A percentile compares a stretch with the other conserved stretches of the same genome.
Conservation (phyloP, 352 stramenopile species). For the Pythium scleroteichum region DNA sequence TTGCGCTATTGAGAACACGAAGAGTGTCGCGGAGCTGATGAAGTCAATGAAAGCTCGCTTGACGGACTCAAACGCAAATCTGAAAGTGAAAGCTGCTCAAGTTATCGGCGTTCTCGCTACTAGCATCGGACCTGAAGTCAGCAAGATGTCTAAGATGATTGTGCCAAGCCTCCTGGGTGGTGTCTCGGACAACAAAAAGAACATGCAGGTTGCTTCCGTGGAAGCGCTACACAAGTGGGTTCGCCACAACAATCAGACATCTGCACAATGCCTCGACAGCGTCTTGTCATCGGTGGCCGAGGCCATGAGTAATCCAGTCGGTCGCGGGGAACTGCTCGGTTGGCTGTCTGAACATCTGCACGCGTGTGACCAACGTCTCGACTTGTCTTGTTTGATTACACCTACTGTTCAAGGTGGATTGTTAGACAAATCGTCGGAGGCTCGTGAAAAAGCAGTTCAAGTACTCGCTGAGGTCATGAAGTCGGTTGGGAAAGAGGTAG, state of each 20-base stretch:
- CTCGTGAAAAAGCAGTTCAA: slow-evolving; percentile 77
- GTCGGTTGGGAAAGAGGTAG: slow-evolving; percentile 73
- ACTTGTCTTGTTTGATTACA: slow-evolving; percentile 63
- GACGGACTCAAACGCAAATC: slow-evolving; percentile 83
- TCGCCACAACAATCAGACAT: slow-evolving; percentile 70
- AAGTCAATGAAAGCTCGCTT: slow-evolving; percentile 75
- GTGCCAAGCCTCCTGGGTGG: slow-evolving; percentile 66
- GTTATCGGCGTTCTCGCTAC: slow-evolving; percentile 78
- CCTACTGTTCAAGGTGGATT: slow-evolving; percentile 76
- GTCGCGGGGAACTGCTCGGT: slow-evolving; percentile 69
- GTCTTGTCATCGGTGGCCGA: slow-evolving; percentile 68
- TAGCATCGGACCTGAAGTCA: slow-evolving; percentile 74
- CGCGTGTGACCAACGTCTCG: slow-evolving; percentile 58
- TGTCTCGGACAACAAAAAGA: slow-evolving; percentile 89
- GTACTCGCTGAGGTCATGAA: slow-evolving; percentile 82
- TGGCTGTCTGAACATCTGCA: slow-evolving; percentile 74
- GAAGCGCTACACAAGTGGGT: slow-evolving; percentile 87
- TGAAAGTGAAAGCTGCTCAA: slow-evolving; percentile 85
- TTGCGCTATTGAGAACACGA: slow-evolving; percentile 83
- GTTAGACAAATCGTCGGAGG: slow-evolving; percentile 83
- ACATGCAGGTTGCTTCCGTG: slow-evolving; percentile 77
- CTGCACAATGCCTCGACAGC: slow-evolving; percentile 65
- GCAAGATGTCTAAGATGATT: slow-evolving; percentile 82
- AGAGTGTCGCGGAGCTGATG: slow-evolving; percentile 76
- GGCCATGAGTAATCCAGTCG: slow-evolving; percentile 73